Conservation (phyloP, 2,329 filamentous ascomycete species). For the Lizonia empirigonia region DNA sequence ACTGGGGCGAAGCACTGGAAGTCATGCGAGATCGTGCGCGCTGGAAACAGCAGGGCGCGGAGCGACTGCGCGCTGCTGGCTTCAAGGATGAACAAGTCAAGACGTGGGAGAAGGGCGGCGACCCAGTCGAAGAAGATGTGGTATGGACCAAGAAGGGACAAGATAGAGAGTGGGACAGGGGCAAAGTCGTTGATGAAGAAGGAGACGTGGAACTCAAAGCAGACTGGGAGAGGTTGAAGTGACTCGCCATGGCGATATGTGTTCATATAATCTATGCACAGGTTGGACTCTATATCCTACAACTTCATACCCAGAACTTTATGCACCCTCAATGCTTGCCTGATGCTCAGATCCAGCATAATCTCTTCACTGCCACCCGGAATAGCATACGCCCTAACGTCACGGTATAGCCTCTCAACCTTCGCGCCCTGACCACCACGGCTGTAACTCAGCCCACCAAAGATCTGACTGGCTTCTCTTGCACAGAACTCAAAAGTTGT, state of each 20-base stretch:
- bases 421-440: slow-evolving; percentile 94
- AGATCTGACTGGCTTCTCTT: slow-evolving; percentile 95
- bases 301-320: slow-evolving; percentile 96
- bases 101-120: slow-evolving; percentile 69
- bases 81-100: slow-evolving; percentile 77
- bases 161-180: slow-evolving; percentile 69
- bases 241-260: neutral
- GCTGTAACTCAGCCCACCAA: slow-evolving; percentile 90
- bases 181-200: slow-evolving; percentile 64
- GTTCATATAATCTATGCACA: neutral
- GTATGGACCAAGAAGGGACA: slow-evolving; percentile 75
- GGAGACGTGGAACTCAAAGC: slow-evolving; percentile 59
- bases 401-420: slow-evolving; percentile 91
- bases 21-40: slow-evolving; percentile 78
- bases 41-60: slow-evolving; percentile 76
- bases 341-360: slow-evolving; percentile 95
- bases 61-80: slow-evolving; percentile 75
- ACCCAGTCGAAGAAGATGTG: slow-evolving; percentile 69
- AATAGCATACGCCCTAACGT: slow-evolving; percentile 93
- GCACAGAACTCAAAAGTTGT: slow-evolving; percentile 98
- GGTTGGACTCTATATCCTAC: slow-evolving; percentile 53
- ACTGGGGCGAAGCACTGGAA: slow-evolving; percentile 83
- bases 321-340: slow-evolving; percentile 86
- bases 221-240: slow-evolving; percentile 53
- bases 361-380: slow-evolving; percentile 97